Evolutionary conservation across 2,329 filamentous ascomycete genomes (phyloP).

Genomic region (Curvularia verruculosa): DNA sequence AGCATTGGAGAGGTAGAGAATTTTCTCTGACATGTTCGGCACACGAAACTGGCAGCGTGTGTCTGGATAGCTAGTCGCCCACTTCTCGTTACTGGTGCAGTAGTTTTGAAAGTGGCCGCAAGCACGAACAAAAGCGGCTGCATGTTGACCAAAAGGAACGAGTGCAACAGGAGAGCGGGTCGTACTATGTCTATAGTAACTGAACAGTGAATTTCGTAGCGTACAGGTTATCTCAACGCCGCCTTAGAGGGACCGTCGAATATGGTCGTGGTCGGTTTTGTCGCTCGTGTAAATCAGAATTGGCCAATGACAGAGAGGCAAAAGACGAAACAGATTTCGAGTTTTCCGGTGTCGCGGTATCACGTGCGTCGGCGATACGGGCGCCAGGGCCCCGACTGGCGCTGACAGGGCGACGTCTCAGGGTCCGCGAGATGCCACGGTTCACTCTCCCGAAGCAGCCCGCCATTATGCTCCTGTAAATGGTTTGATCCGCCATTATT

Average conservation of each 20-base stretch:
- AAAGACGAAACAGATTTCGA: background rate
- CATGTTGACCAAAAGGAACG: slow-evolving; percentile 30
- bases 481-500: background rate
- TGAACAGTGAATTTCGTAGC: no score
- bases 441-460: background rate
- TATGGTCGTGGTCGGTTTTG: background rate
- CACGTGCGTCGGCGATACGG: slow-evolving; percentile 21
- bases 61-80: background rate
- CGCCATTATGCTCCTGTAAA: slow-evolving; percentile 8
- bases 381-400: background rate
- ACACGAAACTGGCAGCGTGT: slow-evolving; percentile 30
- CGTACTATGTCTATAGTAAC: background rate
- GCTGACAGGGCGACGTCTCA: background rate
- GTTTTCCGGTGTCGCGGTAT: slow-evolving; percentile 14
- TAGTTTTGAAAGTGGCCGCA: slow-evolving; percentile 27
- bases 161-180: background rate
- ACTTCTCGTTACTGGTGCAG: slow-evolving; percentile 14
- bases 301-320: background rate
- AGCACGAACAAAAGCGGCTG: slow-evolving; percentile 32
- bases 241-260: background rate
- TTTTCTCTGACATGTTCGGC: slow-evolving; percentile 37
- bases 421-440: slow-evolving; percentile 5
- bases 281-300: background rate
- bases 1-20: slow-evolving; percentile 38
- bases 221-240: background rate